Percentiles rank a stretch among this genome's conserved stretches.
These are phyloP conservation scores for Exobasidium cylindrosporum DNA, from an alignment of 1,284 basidiomycete genomes.

Conservation along the genomic window DNA sequence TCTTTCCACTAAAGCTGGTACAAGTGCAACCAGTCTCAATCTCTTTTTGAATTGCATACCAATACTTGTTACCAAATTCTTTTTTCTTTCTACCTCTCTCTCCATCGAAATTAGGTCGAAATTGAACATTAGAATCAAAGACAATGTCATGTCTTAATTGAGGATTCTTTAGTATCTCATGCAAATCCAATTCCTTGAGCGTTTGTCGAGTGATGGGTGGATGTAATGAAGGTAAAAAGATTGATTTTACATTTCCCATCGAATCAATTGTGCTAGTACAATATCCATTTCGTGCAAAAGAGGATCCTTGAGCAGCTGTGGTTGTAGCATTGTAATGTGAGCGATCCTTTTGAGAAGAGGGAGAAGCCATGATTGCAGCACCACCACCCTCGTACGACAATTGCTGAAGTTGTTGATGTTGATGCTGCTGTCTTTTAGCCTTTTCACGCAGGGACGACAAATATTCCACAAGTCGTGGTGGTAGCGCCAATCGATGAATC, in stretches of 20 bases:
- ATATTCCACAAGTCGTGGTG: conserved; percentile 17
- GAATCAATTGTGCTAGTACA: not conserved
- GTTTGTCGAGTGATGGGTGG: conserved; percentile 81
- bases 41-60: conserved; percentile 76
- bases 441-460: not conserved
- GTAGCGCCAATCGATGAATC: conserved; percentile 28
- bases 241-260: conserved; percentile 13
- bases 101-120: conserved; percentile 57
- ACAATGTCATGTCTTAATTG: conserved; percentile 89
- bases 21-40: conserved; percentile 79
- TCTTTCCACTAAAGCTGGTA: conserved; percentile 64
- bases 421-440: not conserved
- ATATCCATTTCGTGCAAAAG: not conserved
- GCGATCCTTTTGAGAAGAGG: not conserved
- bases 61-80: conserved; percentile 75
- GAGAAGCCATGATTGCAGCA: not conserved
- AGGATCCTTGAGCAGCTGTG: not conserved
- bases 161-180: conserved; percentile 79
- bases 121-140: conserved; percentile 62
- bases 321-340: not conserved
- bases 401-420: not conserved
- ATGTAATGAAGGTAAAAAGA: conserved; percentile 62
- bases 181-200: conserved; percentile 77
- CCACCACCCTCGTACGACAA: not conserved
- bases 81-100: conserved; percentile 67